Evolutionary conservation across 805 yeast genomes (phyloP).

Genomic region (Clavispora santaluciae): DNA sequence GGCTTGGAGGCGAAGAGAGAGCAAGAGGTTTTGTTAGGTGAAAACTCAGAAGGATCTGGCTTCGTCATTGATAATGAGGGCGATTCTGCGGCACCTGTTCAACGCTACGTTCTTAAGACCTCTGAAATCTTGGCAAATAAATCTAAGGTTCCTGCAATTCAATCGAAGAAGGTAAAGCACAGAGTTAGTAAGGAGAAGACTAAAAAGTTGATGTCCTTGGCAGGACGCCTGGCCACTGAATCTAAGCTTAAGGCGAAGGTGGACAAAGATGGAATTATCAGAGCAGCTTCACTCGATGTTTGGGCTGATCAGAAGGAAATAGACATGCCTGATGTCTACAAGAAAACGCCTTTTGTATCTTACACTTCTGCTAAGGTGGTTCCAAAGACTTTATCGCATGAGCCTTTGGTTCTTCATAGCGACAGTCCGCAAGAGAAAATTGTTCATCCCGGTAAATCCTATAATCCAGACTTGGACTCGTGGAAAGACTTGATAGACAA

Average conservation of each 20-base stretch:
- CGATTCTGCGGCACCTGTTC: slow-evolving; percentile 24
- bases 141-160: slow-evolving; percentile 72
- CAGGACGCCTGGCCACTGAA: slow-evolving; percentile 66
- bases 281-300: slow-evolving; percentile 49
- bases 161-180: slow-evolving; percentile 41
- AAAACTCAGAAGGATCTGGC: slow-evolving; percentile 49
- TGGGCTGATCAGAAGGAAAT: slow-evolving; percentile 52
- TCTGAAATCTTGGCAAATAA: slow-evolving; percentile 64
- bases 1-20: slow-evolving; percentile 69
- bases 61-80: slow-evolving; percentile 41
- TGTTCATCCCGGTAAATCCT: slow-evolving; percentile 87
- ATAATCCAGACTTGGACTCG: slow-evolving; percentile 79
- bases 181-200: slow-evolving; percentile 64
- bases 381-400: slow-evolving; percentile 51
- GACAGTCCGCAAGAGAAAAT: slow-evolving; percentile 30
- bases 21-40: slow-evolving; percentile 50
- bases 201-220: slow-evolving; percentile 61
- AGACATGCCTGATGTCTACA: slow-evolving; percentile 14
- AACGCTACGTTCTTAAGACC: slow-evolving; percentile 40
- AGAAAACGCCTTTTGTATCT: slow-evolving; percentile 14
- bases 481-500: slow-evolving; percentile 71
- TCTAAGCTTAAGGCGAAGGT: slow-evolving; percentile 46
- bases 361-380: slow-evolving; percentile 41
- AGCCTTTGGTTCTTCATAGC: slow-evolving; percentile 49
- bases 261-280: slow-evolving; percentile 61